phyloP scores from a whole-genome alignment of 2,329 filamentous ascomycete genomes.

The Stachybotrys chartarum region DNA sequence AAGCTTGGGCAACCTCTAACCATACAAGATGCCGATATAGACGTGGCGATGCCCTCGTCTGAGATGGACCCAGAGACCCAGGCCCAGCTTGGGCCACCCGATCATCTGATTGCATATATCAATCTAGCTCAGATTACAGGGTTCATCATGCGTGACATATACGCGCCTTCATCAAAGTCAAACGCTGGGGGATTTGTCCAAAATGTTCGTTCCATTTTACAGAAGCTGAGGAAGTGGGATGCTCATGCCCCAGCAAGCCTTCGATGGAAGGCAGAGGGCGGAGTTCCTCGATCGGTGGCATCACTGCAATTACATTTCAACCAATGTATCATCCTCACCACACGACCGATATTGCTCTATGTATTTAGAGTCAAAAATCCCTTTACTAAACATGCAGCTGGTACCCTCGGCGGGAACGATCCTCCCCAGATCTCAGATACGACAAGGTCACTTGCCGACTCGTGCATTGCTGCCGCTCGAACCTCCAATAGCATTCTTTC shows the following conservation, averaged over 20 bases:
- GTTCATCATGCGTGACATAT: slow-evolving; percentile 7
- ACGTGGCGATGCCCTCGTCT: slow-evolving; percentile 5
- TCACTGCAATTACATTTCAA: slow-evolving; percentile 8
- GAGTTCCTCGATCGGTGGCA: slow-evolving; percentile 6
- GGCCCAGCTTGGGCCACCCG: slow-evolving; percentile 2
- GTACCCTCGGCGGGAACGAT: neutral
- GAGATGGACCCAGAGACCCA: slow-evolving; percentile 1
- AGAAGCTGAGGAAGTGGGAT: slow-evolving; percentile 8
- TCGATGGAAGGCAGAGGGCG: slow-evolving; percentile 4
- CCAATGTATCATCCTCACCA: slow-evolving; percentile 9
- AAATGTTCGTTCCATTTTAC: slow-evolving; percentile 6
- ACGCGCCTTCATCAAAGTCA: slow-evolving; percentile 5
- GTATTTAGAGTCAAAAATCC: slow-evolving; percentile 6
- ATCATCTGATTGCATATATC: slow-evolving; percentile 5
- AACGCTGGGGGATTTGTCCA: slow-evolving; percentile 5
- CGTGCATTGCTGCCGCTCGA: slow-evolving; percentile 7
- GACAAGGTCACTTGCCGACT: slow-evolving; percentile 7
- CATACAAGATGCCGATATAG: slow-evolving; percentile 8
- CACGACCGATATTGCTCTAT: slow-evolving; percentile 6
- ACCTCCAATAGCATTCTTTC: slow-evolving; percentile 7
- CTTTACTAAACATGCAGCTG: neutral
- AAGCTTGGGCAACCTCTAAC: slow-evolving; percentile 8
- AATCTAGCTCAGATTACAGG: slow-evolving; percentile 7
- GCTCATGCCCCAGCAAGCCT: slow-evolving; percentile 4
- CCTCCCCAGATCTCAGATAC: slow-evolving; percentile 6